A percentile compares a stretch with the other conserved stretches of the same genome.
Evolutionary conservation across 2,329 filamentous ascomycete genomes (phyloP).

Genomic region (Arthrobotrys musiformis): DNA sequence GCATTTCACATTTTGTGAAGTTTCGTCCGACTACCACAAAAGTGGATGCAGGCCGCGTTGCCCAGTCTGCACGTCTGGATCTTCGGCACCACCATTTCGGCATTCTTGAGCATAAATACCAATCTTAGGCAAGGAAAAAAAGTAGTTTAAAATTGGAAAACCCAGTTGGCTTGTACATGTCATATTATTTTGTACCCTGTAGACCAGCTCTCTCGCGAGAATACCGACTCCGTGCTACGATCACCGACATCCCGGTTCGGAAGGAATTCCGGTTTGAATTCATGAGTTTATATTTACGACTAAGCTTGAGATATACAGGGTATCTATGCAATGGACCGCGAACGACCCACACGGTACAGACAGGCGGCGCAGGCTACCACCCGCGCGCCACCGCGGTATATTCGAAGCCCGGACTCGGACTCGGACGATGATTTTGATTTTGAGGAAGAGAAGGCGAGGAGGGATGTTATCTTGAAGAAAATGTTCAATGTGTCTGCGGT

Average conservation of each 20-base stretch:
- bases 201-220: too few species aligned
- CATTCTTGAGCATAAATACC: not conserved
- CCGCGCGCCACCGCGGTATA: conserved; percentile 24
- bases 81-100: not conserved
- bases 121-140: too few species aligned
- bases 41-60: conserved; percentile 8
- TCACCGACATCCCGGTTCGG: too few species aligned
- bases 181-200: too few species aligned
- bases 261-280: not conserved
- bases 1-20: not conserved
- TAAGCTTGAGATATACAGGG: not conserved
- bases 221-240: too few species aligned
- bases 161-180: too few species aligned
- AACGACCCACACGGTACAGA: conserved; percentile 31
- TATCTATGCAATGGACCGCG: conserved; percentile 28
- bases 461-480: not conserved
- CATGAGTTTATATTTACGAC: not conserved
- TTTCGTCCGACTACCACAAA: conserved; percentile 15
- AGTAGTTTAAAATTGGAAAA: too few species aligned
- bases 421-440: not conserved
- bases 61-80: not conserved
- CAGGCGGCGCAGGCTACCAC: not conserved
- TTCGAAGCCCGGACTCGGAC: not conserved
- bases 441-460: not conserved
- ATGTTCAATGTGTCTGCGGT: conserved; percentile 20